phyloP scores from a whole-genome alignment of 306 rosid genomes.

The Sicyos baderoa region DNA sequence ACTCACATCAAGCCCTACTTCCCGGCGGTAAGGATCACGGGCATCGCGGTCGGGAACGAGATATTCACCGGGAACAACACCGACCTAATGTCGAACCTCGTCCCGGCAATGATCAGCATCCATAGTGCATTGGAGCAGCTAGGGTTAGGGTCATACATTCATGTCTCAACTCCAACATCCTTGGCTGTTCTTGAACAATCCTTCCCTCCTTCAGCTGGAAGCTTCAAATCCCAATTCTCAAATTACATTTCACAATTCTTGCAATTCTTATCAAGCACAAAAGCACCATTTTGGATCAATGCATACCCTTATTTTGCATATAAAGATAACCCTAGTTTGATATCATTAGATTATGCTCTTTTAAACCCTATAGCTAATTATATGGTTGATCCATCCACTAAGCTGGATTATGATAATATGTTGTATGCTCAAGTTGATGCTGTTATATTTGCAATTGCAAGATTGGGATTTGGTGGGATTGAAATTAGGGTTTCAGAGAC shows the following conservation, averaged over 20 bases:
- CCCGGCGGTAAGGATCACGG: constrained; percentile 63
- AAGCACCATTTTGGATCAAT: constrained; percentile 93
- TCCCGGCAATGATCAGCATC: constrained; percentile 77
- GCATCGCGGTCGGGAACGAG: constrained; percentile 89
- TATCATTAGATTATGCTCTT: constrained; percentile 67
- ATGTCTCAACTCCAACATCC: constrained; percentile 78
- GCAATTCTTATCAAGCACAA: constrained; percentile 56
- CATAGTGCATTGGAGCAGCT: constrained; percentile 49
- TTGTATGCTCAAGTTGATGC: constrained; percentile 96
- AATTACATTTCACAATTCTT: constrained; percentile 55
- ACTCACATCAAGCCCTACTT: constrained; percentile 62
- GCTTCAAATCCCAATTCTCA: constrained; percentile 53
- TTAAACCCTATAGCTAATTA: constrained; percentile 56
- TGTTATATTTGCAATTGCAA: constrained; percentile 62
- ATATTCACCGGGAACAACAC: constrained; percentile 64
- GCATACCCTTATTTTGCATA: constrained; percentile 92
- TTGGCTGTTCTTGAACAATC: constrained; percentile 72
- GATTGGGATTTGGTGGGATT: constrained; percentile 57
- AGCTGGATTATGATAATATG: constrained; percentile 79
- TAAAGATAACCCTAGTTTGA: constrained; percentile 44
- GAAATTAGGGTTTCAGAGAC: constrained; percentile 87
- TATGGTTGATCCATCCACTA: constrained; percentile 72
- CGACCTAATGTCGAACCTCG: constrained; percentile 45
- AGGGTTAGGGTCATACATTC: constrained; percentile 57
- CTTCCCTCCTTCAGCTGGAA: constrained; percentile 89